Evolutionary conservation across 2,329 filamentous ascomycete species (phyloP).

Genomic region (Escovopsis sp.): DNA sequence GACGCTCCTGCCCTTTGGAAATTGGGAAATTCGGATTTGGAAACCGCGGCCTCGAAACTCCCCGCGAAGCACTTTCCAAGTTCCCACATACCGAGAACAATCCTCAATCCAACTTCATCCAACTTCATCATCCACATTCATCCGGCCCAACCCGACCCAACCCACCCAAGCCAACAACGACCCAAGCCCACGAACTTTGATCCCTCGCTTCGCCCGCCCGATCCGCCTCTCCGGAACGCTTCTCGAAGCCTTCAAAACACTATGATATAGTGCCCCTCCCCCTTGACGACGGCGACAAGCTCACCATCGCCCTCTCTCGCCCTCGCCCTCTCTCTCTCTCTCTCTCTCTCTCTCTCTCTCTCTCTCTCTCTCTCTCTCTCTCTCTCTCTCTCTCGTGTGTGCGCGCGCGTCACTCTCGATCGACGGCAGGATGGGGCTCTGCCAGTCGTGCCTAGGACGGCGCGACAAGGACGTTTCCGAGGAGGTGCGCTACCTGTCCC

Average conservation of each 20-base stretch:
- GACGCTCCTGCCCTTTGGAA: not conserved
- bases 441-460: slow-evolving; percentile 44
- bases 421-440: slow-evolving; percentile 37
- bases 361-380: no score
- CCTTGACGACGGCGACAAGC: not conserved
- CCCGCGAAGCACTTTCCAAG: not conserved
- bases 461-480: slow-evolving; percentile 36
- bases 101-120: no score
- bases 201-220: not conserved
- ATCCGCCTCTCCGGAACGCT: not conserved
- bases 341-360: no score
- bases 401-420: not conserved
- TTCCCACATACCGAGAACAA: no score
- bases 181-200: not conserved
- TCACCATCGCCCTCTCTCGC: not conserved
- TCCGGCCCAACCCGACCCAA: not conserved
- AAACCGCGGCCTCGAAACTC: not conserved
- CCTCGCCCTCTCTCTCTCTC: no score
- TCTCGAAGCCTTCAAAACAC: not conserved
- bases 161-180: slow-evolving; percentile 1
- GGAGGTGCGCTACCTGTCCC: slow-evolving; percentile 29
- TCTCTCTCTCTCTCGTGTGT: no score
- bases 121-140: no score
- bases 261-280: not conserved
- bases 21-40: not conserved